Evolutionary conservation across 768 basidiomycete genomes (phyloP), one percentile per base, ranked within the genome.

Genomic region (Pleurotus sapidus): DNA sequence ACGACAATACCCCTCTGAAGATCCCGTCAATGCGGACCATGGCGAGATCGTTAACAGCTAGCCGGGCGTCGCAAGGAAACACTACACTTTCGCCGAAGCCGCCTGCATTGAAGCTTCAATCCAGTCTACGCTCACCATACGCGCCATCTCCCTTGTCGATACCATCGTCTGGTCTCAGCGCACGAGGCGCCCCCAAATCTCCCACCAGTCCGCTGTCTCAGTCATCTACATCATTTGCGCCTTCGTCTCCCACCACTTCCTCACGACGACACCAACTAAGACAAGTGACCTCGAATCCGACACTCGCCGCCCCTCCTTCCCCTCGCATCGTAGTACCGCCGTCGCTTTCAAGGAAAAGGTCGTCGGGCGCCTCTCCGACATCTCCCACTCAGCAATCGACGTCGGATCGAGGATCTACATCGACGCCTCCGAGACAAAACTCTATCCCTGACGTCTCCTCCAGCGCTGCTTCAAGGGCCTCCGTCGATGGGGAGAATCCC

Each of bases 111-210:
- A 65, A 64, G 27, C 24, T 58, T 3, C 42, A 49, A 3, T 38
- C 59, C 54, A 62, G 60, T 64, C 57, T 73, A 61, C 56, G 72
- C 58, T 14, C 67, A 59, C 3, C 73, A 57, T 63, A 67, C 49
- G 67, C 70, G 15, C 79, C 73, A 23, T 77, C 77, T 39, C 83
- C 72, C 30, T 74, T 76, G 5, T 77, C 78, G 5, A 65, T 79
- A 6, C 73, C 77, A 0, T 70, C 72, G n/a, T 76, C 75, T 58
- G 73, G 65, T 59, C 60, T 68, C 17, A 60, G 63, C 23, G 46
- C 57, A 2, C 56, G 57, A 27, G 40, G 27, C 58, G 20, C 53
- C 46, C 39, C 70, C 47, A 74, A 70, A 27, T 63, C 74, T 2
- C 74, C 75, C 9, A 67, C 70, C 0, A 77, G 75, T 45, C 77